Evolutionary conservation across 331 rosid species (phyloP).

Genomic region (Erythrophleum ivorense): DNA sequence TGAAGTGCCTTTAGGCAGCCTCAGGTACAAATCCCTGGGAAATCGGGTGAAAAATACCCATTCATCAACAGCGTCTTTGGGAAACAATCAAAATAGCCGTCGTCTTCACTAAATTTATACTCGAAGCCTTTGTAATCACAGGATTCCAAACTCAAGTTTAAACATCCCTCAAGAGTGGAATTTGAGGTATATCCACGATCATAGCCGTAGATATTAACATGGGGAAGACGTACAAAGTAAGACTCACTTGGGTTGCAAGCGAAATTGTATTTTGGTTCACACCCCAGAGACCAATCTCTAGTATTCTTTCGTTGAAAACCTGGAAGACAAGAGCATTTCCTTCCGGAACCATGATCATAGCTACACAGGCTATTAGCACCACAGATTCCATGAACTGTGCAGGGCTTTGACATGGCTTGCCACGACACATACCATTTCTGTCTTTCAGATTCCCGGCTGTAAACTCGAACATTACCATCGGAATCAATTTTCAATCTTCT

Average conservation of each 20-base stretch:
- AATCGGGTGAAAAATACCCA: constrained; percentile 40
- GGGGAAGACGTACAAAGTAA: constrained; percentile 11
- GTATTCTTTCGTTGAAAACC: constrained; percentile 34
- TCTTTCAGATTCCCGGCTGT: not conserved
- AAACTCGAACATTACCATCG: too few relatives aligned
- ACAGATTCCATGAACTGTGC: constrained; percentile 50
- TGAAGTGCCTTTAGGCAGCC: constrained; percentile 17
- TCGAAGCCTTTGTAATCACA: constrained; percentile 44
- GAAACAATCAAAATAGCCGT: constrained; percentile 12
- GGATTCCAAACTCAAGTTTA: constrained; percentile 15
- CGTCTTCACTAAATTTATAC: not conserved
- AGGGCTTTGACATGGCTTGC: constrained; percentile 45
- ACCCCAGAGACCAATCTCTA: constrained; percentile 48
- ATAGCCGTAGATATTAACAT: constrained; percentile 46
- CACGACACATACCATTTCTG: constrained; percentile 49
- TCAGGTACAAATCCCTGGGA: constrained; percentile 40
- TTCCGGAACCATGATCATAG: constrained; percentile 30
- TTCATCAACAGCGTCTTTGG: constrained; percentile 39
- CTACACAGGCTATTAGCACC: constrained; percentile 44
- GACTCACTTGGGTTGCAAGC: constrained; percentile 28
- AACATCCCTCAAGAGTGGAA: constrained; percentile 33
- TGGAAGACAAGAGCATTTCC: constrained; percentile 49
- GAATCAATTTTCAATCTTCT: too few relatives aligned
- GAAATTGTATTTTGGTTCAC: constrained; percentile 33
- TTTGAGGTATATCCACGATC: constrained; percentile 16